Conservation (phyloP, 1,284 basidiomycete species). For the Marasmius fiardii region DNA sequence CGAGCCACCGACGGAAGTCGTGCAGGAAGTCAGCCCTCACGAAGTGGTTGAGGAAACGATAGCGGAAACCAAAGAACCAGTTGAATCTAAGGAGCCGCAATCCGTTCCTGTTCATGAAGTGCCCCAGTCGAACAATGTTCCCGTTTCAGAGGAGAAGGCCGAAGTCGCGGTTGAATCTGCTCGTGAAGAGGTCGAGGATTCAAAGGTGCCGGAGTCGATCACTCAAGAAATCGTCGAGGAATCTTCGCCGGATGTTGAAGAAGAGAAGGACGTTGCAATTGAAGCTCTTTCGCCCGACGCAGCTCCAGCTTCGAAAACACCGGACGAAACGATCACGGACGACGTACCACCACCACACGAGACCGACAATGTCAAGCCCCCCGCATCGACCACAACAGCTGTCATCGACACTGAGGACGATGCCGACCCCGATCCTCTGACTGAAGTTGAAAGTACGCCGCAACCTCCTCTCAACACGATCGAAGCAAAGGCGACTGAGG, state of each 20-base stretch:
- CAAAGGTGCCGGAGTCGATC: too few relatives aligned
- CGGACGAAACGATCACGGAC: too few relatives aligned
- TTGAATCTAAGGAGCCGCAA: neutral
- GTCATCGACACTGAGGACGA: neutral
- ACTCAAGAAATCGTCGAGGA: neutral
- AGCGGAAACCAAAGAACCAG: neutral
- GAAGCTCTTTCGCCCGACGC: neutral
- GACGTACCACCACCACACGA: too few relatives aligned
- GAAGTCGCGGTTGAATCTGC: too few relatives aligned
- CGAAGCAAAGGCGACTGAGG: slow-evolving; percentile 3
- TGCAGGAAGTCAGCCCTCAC: neutral
- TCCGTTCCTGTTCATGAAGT: too few relatives aligned
- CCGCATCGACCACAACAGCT: too few relatives aligned
- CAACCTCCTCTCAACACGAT: neutral
- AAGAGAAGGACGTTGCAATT: neutral
- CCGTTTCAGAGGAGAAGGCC: too few relatives aligned
- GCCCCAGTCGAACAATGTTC: too few relatives aligned
- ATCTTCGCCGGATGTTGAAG: neutral
- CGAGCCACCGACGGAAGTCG: neutral
- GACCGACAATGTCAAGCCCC: too few relatives aligned
- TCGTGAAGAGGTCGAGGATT: too few relatives aligned
- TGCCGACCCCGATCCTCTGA: neutral
- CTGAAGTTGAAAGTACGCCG: neutral
- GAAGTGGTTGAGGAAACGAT: neutral
- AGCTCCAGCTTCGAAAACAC: neutral